Evolutionary conservation across 208 protist species (phyloP), one percentile per base, ranked within the genome.

Genomic region (Trypanosoma mega): DNA sequence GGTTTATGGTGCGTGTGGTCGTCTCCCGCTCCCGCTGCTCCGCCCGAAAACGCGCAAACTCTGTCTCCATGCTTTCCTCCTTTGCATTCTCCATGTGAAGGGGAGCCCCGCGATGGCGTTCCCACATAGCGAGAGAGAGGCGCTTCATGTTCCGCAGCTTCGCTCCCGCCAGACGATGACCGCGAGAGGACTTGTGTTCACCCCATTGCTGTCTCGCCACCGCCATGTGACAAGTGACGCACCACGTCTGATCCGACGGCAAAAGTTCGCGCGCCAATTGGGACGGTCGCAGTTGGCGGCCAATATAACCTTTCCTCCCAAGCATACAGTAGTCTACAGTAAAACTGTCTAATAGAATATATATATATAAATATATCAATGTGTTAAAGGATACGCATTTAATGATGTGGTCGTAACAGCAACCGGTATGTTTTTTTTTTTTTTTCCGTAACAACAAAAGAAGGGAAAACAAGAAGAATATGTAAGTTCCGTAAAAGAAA

Each of bases 51-150:
- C 70, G 60, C 7, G 54, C 47, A 59, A 88, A 92, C 70, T 94
- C 83, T 11, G 41, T 31, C 33, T 84, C 75, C 11, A 92, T 78
- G 24, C 47, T 55, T 14, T 37, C 72, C 29, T 83, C 80, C 20
- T 73, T 69, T 21, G 54, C 68, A 54, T 82, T 94, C 30, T 84
- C 83, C 53, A 84, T 21, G 3, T 83, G 62, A 4, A 92, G 53
- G 9, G 88, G 67, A 0, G 88, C 88, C 7, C 76, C 80, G 18
- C 88, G 73, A 64, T 94, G 88, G 23, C 64, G 53, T 57, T 75
- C 75, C 85, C 88, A 94, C 84, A 91, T 92, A 36, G 47, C 72
- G 21, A 92, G 59, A 3, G 88, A 87, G 0, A 94, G 31, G 30
- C 39, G 56, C 61, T 90, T 90, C 56, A 94, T 48, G 51, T 88